Conservation (phyloP, 2,329 filamentous ascomycete genomes). For the Dactylellina sp. region DNA sequence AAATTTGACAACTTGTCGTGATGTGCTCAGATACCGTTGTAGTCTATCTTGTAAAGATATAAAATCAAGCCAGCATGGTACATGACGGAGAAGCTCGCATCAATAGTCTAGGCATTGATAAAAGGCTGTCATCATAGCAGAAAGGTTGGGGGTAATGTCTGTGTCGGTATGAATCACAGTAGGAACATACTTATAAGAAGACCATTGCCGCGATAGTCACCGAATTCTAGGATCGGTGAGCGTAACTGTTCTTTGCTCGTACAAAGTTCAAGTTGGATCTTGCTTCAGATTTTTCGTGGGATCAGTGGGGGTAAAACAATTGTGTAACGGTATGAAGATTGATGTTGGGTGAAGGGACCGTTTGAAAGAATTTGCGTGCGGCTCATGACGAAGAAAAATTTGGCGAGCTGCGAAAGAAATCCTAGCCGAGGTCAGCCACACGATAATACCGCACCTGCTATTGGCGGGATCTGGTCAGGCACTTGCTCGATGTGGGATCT, state of each 20-base stretch:
- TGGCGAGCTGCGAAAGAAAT: conserved; percentile 31
- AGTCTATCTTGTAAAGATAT: conserved; percentile 76
- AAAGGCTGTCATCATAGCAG: conserved; percentile 59
- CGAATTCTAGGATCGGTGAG: conserved; percentile 14
- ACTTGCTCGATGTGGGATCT: neutral
- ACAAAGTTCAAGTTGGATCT: neutral
- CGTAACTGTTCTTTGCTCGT: neutral
- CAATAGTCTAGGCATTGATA: conserved; percentile 56
- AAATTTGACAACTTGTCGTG: too few relatives aligned
- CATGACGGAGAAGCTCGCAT: conserved; percentile 57
- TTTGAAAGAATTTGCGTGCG: conserved; percentile 24
- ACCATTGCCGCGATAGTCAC: conserved; percentile 37
- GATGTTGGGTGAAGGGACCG: neutral
- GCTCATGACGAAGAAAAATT: conserved; percentile 40
- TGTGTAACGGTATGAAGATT: neutral
- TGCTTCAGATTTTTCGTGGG: neutral
- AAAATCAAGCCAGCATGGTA: conserved; percentile 65
- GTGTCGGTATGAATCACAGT: conserved; percentile 1
- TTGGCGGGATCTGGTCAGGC: neutral
- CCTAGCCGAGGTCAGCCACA: neutral
- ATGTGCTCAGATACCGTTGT: conserved; percentile 95
- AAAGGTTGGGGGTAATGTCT: neutral
- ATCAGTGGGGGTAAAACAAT: neutral
- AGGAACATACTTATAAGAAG: conserved; percentile 43
- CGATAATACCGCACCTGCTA: neutral